Conservation (phyloP, 1,284 basidiomycete genomes). For the Coriolopsis trogii region DNA sequence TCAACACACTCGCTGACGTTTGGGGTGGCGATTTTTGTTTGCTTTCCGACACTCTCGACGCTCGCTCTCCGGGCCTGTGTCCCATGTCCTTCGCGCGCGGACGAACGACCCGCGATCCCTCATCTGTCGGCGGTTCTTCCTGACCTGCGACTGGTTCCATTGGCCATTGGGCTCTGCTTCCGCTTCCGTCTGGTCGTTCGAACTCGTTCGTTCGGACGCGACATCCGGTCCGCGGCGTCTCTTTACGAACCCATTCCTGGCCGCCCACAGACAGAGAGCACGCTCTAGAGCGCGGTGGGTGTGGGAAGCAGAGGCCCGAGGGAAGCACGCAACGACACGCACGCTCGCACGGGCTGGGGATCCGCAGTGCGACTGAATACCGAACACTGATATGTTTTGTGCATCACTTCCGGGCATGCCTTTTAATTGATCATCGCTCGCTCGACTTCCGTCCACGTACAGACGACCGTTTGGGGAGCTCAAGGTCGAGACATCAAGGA, state of each 20-base stretch:
- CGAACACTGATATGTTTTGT: constrained; percentile 5
- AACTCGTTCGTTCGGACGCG: constrained; percentile 11
- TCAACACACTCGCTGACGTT: constrained; percentile 3
- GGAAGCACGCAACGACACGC: too few species aligned
- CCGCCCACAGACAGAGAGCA: too few species aligned
- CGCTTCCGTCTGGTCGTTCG: constrained; percentile 9
- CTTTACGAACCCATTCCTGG: too few species aligned
- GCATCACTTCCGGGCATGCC: not conserved
- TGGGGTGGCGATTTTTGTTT: constrained; percentile 4
- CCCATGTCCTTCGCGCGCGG: constrained; percentile 1
- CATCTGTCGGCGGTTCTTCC: not conserved
- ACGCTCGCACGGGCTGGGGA: too few species aligned
- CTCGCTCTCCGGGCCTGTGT: constrained; percentile 2
- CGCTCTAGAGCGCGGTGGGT: too few species aligned
- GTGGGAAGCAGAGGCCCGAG: too few species aligned
- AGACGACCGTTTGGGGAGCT: too few species aligned
- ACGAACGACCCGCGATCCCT: not conserved
- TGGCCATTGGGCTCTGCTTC: too few species aligned
- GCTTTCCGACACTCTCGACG: constrained; percentile 23
- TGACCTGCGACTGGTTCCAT: constrained; percentile 3
- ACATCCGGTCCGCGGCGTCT: constrained; percentile 13
- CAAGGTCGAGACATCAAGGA: too few species aligned
- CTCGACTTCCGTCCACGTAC: too few species aligned
- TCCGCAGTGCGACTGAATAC: constrained; percentile 3
- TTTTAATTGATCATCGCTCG: constrained; percentile 7